Evolutionary conservation across 345 rosid species (phyloP), one percentile per base, ranked within the genome.

Genomic region (Bruguiera gymnorhiza): DNA sequence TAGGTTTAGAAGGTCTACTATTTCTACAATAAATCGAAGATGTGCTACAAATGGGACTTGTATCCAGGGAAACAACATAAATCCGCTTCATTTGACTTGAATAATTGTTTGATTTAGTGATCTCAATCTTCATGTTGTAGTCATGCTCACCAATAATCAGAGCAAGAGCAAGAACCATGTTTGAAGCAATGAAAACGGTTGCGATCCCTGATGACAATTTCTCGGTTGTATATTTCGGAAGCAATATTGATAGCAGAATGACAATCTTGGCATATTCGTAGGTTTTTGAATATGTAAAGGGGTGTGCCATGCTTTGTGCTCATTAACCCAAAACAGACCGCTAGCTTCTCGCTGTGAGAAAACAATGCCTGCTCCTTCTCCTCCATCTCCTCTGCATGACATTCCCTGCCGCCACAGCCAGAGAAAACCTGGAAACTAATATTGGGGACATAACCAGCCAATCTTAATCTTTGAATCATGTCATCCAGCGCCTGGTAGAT

Each of bases 291-390:
- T 34, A 89, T 76, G 68, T 79, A 79, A 20, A 92, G 79, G 68
- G 87, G 70, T 4, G 79, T 68, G 3, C 79, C 81, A 11, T 84
- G 81, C 75, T 73, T 79, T 34, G 98, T 88, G 79, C 87, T 87
- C 61, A 84, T 67, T 23, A 89, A 86, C 66, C 94, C 96, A 15
- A 86, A 89, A 79, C 91, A 88, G 50, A 92, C 76, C 3, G 98
- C 94, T 18, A 89, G 70, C 78, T 89, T 92, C 86, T 92, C 96
- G 63, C 98, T 89, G 60, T 92, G 98, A 11, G 75, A 68, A 72
- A 83, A 82, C 78, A 92, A 24, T 52, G 89, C 94, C 62, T 81
- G 91, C 83, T 89, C 92, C 74, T 86, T 83, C 81, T 89, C 96
- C 75, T 91, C 98, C 71, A 75, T 56, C 66, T 81, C 82, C 26